phyloP scores from a whole-genome alignment of 2,329 filamentous ascomycete species.

The Alternaria sp. region DNA sequence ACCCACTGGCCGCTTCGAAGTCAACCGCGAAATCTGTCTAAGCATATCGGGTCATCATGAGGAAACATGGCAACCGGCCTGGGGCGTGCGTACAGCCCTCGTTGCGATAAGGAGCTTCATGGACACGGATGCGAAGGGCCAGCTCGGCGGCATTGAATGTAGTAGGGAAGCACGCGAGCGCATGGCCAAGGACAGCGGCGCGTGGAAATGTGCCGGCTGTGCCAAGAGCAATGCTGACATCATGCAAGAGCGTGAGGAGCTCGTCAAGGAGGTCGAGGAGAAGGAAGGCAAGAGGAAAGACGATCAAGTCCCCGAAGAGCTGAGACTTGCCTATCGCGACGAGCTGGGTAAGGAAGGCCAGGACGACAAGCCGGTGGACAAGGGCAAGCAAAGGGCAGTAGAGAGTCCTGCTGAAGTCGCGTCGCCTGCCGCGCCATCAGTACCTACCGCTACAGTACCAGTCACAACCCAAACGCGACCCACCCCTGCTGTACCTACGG shows the following conservation, averaged over 20 bases:
- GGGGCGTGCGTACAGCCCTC: conserved; percentile 91
- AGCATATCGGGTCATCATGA: conserved; percentile 95
- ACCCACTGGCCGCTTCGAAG: conserved; percentile 89
- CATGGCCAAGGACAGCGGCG: conserved; percentile 70
- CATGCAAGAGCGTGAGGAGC: conserved; percentile 71
- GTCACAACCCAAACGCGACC: background rate
- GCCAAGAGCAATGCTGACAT: conserved; percentile 75
- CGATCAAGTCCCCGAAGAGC: conserved; percentile 60
- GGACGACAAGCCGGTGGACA: conserved; percentile 21
- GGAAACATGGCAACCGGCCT: conserved; percentile 98
- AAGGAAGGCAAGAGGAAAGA: conserved; percentile 51
- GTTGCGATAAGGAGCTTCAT: conserved; percentile 84
- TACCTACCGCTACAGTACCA: conserved; percentile 15
- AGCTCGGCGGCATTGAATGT: conserved; percentile 87
- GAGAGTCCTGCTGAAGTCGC: background rate
- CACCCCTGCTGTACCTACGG: background rate
- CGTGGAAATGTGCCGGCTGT: conserved; percentile 75
- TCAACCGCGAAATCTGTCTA: conserved; percentile 95
- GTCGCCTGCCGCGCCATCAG: background rate
- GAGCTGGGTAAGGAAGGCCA: conserved; percentile 61
- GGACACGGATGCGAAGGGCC: conserved; percentile 86
- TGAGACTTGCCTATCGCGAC: conserved; percentile 74
- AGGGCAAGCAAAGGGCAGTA: conserved; percentile 28
- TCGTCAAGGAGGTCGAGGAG: conserved; percentile 55
- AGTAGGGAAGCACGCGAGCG: conserved; percentile 66